phyloP scores from a whole-genome alignment of 1,139 yeast genomes.

The Geotrichum carabidarum region DNA sequence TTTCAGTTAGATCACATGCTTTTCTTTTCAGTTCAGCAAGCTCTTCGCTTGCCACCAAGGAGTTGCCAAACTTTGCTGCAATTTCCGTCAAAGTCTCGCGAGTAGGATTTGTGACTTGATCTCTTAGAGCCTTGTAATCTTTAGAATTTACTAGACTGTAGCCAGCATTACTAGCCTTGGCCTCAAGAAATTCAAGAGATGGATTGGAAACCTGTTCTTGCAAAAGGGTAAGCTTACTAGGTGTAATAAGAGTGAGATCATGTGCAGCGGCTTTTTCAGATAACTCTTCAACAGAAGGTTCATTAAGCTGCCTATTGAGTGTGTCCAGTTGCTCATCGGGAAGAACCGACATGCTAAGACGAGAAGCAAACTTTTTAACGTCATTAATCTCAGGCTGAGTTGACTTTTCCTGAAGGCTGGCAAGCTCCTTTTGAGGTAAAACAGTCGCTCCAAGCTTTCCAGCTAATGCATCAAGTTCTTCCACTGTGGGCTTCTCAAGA shows the following conservation, averaged over 20 bases:
- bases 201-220: constrained; percentile 12
- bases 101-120: constrained; percentile 38
- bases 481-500: constrained; percentile 9
- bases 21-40: constrained; percentile 24
- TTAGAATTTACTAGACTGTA: constrained; percentile 18
- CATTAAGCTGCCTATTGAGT: constrained; percentile 19
- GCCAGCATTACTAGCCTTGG: constrained; percentile 9
- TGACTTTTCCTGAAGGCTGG: constrained; percentile 25
- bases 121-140: constrained; percentile 33
- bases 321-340: constrained; percentile 15
- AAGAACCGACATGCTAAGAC: constrained; percentile 29
- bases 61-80: constrained; percentile 29
- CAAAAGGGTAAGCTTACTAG: constrained; percentile 22
- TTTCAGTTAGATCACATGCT: constrained; percentile 29
- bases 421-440: constrained; percentile 12
- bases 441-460: constrained; percentile 11
- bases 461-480: constrained; percentile 14
- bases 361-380: constrained; percentile 23
- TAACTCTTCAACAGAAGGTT: constrained; percentile 23
- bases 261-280: constrained; percentile 26
- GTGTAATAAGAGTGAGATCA: constrained; percentile 30
- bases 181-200: constrained; percentile 4
- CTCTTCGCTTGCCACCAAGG: constrained; percentile 25
- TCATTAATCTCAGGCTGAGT: constrained; percentile 24
- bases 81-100: constrained; percentile 37